Conservation (phyloP, 305 asterid genomes). For the Galium porrigens region DNA sequence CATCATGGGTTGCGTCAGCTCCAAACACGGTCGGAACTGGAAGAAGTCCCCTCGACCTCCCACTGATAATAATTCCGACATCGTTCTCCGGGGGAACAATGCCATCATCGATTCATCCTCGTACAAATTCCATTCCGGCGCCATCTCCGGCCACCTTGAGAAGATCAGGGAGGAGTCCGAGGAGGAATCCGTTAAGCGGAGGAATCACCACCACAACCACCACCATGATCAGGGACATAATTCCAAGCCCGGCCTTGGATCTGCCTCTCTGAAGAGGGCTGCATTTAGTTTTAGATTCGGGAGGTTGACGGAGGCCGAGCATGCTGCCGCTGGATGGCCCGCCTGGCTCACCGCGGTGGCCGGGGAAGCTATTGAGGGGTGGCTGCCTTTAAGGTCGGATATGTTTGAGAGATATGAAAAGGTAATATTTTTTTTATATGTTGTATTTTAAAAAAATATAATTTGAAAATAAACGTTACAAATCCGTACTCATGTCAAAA, state of each 20-base stretch:
- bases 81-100: conserved; percentile 13
- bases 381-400: conserved; percentile 61
- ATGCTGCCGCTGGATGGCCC: conserved; percentile 73
- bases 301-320: conserved; percentile 46
- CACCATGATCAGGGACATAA: background rate
- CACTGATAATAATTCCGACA: conserved; percentile 8
- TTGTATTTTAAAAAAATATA: no score
- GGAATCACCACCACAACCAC: conserved; percentile 10
- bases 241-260: conserved; percentile 15
- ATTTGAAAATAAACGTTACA: no score
- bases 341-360: conserved; percentile 77
- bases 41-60: conserved; percentile 19
- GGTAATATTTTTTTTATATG: conserved; percentile 22
- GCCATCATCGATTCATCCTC: conserved; percentile 20
- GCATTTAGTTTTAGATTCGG: conserved; percentile 40
- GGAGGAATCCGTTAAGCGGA: conserved; percentile 20
- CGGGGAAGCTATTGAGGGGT: conserved; percentile 73
- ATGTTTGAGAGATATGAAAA: conserved; percentile 61
- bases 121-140: conserved; percentile 17
- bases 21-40: conserved; percentile 43
- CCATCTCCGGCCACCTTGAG: conserved; percentile 23
- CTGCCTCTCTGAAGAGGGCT: conserved; percentile 22
- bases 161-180: conserved; percentile 40
- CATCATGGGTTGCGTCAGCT: conserved; percentile 90
- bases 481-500: no score